Percentiles rank a stretch among this genome's conserved stretches.
Conservation (phyloP, 108 stramenopile species). For the Aurantiochytrium sp. region DNA sequence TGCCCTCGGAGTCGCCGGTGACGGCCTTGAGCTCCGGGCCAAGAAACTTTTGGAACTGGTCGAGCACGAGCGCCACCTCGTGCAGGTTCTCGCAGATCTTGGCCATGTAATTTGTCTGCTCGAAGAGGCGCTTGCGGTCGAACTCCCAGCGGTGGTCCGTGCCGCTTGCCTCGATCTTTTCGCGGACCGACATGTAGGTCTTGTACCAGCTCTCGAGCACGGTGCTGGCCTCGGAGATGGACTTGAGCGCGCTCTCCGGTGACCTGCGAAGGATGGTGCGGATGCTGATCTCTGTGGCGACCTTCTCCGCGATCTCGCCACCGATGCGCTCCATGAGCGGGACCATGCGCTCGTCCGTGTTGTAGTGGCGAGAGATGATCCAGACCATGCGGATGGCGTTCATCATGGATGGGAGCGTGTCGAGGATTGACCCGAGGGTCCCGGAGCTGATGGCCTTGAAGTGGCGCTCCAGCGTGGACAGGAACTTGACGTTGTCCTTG, state of each 20-base stretch:
- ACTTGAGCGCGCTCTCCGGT: constrained; percentile 40
- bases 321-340: constrained; percentile 49
- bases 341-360: constrained; percentile 57
- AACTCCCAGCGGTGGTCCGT: constrained; percentile 69
- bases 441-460: constrained; percentile 61
- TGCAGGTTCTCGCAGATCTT: constrained; percentile 54
- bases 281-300: constrained; percentile 48
- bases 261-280: constrained; percentile 41
- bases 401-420: constrained; percentile 59
- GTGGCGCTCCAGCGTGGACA: constrained; percentile 67
- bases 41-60: constrained; percentile 65
- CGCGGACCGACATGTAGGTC: constrained; percentile 56
- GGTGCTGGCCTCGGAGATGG: constrained; percentile 51
- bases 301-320: constrained; percentile 47
- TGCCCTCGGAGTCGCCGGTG: constrained; percentile 58
- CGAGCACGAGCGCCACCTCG: constrained; percentile 54
- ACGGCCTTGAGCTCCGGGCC: constrained; percentile 64
- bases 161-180: constrained; percentile 58
- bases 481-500: constrained; percentile 68
- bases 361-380: constrained; percentile 70
- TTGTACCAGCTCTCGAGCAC: constrained; percentile 58
- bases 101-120: constrained; percentile 64
- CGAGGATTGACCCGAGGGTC: constrained; percentile 52
- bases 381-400: constrained; percentile 67
- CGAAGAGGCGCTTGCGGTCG: constrained; percentile 59